A percentile compares a stretch with the other conserved stretches of the same genome.
phyloP scores from a whole-genome alignment of 352 stramenopile genomes.

The Globisporangium splendens region DNA sequence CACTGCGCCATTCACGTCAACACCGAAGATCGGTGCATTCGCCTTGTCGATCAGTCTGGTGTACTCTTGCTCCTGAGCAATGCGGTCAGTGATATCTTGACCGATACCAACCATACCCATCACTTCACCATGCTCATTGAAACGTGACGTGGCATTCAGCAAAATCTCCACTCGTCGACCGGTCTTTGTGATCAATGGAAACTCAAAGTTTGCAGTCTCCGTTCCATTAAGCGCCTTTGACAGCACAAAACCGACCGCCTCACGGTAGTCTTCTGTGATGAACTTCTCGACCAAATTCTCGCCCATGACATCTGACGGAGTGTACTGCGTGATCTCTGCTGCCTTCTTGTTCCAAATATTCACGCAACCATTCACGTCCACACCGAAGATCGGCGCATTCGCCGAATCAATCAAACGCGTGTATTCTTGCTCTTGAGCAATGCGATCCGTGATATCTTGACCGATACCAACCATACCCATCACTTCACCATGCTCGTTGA shows the following conservation, averaged over 20 bases:
- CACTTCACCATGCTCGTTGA: too few relatives aligned
- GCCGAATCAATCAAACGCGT: constrained; percentile 65
- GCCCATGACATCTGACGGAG: too few relatives aligned
- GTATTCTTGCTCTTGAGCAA: constrained; percentile 59
- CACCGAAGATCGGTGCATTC: too few relatives aligned
- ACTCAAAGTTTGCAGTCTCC: constrained; percentile 17
- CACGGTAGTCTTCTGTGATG: too few relatives aligned
- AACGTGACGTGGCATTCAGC: constrained; percentile 39
- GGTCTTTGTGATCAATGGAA: constrained; percentile 44
- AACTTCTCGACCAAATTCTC: too few relatives aligned
- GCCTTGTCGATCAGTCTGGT: too few relatives aligned
- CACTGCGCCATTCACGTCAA: too few relatives aligned
- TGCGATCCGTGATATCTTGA: too few relatives aligned
- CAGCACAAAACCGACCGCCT: too few relatives aligned
- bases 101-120: constrained; percentile 35
- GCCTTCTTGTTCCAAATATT: constrained; percentile 71
- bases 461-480: constrained; percentile 54
- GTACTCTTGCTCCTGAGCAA: too few relatives aligned
- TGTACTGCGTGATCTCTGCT: constrained; percentile 30
- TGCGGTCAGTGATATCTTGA: constrained; percentile 9
- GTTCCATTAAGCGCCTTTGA: too few relatives aligned
- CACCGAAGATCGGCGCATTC: constrained; percentile 67
- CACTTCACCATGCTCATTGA: constrained; percentile 28
- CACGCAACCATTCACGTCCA: constrained; percentile 45
- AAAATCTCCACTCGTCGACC: constrained; percentile 42